Base-by-base conservation (phyloP, 345 rosid genomes). In the Arabis hirsuta region DNA sequence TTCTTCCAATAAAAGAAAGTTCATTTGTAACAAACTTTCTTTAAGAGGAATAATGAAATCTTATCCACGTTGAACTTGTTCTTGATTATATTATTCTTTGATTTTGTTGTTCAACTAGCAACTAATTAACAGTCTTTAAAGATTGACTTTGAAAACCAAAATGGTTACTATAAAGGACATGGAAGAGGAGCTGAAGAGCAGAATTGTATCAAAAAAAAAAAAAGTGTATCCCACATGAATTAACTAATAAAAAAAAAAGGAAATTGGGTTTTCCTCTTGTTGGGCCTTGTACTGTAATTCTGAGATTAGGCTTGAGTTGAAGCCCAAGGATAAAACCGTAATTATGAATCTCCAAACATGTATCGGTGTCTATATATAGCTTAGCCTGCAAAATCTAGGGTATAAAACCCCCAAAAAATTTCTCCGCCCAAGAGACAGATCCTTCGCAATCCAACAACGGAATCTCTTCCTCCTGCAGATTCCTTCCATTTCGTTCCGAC, bases 361-460 rank as follows among this genome's bases (percentile, higher is more conserved):
- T 27, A 69, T 71, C 73, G 80, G 31, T 81, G 62, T 45, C 85
- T 92, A 92, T 92, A 88, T 86, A 90, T 76, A 73, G 73, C 81
- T 32, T 64, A 51, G 73, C 73, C 87, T 85, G 84, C 95, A 79
- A 88, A 90, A 82, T 7, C 83, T 86, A 88, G 89, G 97, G 93
- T 92, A 92, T 88, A 92, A 71, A 91, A 87, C 5, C 83, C 80
- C 85, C 87, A 78, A 76, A 14, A 67, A 62, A 13, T 77, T 73
- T 78, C 78, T 85, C 85, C 96, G 91, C 90, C 73, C 80, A 67
- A 73, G 50, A 44, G 58, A 61, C 45, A 60, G 63, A 65, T 63
- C 76, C 76, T 39, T 19, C 29, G 65, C 43, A 65, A 68, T 76
- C 59, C 32, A 44, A 62, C 69, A 79, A 82, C 84, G 82, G 77